phyloP scores from a whole-genome alignment of 192 early-diverging fungal species.

The Fimicolochytrium jonesii region DNA sequence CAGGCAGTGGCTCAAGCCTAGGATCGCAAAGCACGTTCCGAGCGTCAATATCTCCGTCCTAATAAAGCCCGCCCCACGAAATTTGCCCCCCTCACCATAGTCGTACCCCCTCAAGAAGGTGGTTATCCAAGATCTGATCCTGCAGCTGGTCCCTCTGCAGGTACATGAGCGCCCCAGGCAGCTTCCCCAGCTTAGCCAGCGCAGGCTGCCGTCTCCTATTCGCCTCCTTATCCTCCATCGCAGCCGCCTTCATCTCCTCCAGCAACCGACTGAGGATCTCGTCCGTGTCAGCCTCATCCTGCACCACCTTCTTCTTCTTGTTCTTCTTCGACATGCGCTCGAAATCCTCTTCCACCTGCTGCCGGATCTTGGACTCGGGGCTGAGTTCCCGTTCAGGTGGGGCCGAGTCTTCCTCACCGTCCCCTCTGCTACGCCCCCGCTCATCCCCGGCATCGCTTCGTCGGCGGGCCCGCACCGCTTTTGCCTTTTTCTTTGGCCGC shows the following conservation, averaged over 20 bases:
- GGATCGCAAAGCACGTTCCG: too few species aligned
- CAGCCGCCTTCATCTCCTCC: constrained; percentile 58
- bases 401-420: constrained; percentile 9
- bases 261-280: constrained; percentile 38
- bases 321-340: constrained; percentile 33
- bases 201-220: constrained; percentile 56
- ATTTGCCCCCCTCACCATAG: constrained; percentile 64
- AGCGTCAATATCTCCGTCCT: too few species aligned
- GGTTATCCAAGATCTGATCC: constrained; percentile 76
- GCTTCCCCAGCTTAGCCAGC: constrained; percentile 63
- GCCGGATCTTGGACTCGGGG: constrained; percentile 7
- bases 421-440: too few species aligned
- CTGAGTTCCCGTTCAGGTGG: constrained; percentile 9
- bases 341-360: constrained; percentile 36
- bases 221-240: constrained; percentile 56
- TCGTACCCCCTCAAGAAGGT: constrained; percentile 78
- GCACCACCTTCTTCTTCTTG: constrained; percentile 34
- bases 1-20: constrained; percentile 82
- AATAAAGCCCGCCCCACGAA: too few species aligned
- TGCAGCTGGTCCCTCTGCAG: constrained; percentile 57
- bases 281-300: constrained; percentile 41
- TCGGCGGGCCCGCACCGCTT: too few species aligned
- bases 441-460: too few species aligned
- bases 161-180: constrained; percentile 49
- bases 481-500: constrained; percentile 22